phyloP scores from a whole-genome alignment of 768 basidiomycete genomes.

The Boletus reticulatus region DNA sequence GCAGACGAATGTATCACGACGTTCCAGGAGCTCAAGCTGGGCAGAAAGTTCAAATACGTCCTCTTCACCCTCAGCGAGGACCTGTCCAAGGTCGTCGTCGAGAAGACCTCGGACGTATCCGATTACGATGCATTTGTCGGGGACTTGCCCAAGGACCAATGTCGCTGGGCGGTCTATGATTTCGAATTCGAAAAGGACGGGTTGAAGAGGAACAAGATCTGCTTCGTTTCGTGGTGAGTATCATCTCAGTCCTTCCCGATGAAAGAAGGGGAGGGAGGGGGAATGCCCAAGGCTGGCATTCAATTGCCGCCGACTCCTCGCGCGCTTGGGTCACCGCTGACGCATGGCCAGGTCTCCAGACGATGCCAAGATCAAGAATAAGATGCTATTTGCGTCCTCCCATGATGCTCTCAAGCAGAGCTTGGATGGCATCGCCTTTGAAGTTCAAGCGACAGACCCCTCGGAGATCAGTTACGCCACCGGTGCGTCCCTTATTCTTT shows the following conservation, averaged over 20 bases:
- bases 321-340: neutral
- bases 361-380: conserved; percentile 77
- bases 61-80: conserved; percentile 65
- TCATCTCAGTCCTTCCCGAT: neutral
- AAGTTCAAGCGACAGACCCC: conserved; percentile 84
- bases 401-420: conserved; percentile 72
- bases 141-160: conserved; percentile 71
- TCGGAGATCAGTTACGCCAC: conserved; percentile 69
- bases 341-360: conserved; percentile 73
- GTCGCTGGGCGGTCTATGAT: conserved; percentile 92
- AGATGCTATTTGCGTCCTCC: conserved; percentile 93
- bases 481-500: conserved; percentile 45
- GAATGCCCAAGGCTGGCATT: neutral
- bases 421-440: conserved; percentile 73
- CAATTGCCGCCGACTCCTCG: neutral
- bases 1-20: conserved; percentile 46
- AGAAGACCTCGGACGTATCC: conserved; percentile 51
- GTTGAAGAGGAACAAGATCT: conserved; percentile 76
- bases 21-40: conserved; percentile 24
- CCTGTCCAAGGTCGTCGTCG: conserved; percentile 73
- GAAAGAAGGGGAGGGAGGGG: neutral
- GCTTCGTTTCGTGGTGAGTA: conserved; percentile 79
- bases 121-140: conserved; percentile 73
- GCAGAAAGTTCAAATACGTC: conserved; percentile 75
- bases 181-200: conserved; percentile 76